These are phyloP conservation scores for Cynara cardunculus DNA, from an alignment of 129 eudicot genomes.

Conservation along the genomic window DNA sequence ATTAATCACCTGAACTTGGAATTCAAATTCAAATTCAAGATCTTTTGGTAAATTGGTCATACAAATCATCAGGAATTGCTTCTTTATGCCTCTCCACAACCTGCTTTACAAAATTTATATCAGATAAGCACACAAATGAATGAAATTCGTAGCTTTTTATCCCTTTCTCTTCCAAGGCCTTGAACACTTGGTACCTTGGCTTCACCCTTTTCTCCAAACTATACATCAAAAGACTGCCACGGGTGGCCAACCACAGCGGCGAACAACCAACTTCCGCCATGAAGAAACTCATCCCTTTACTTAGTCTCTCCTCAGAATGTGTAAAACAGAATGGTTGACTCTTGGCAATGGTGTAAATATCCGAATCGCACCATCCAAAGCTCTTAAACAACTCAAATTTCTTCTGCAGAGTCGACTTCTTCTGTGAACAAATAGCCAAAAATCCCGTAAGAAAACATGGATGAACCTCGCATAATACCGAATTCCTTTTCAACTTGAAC, in stretches of 20 bases:
- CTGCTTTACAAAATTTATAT: constrained; percentile 15
- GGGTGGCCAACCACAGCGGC: constrained; percentile 20
- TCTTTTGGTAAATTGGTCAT: constrained; percentile 14
- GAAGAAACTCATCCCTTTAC: constrained; percentile 20
- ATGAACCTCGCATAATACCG: constrained; percentile 21
- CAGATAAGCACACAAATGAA: constrained; percentile 15
- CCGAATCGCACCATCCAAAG: constrained; percentile 38
- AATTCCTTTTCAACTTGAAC: constrained; percentile 23
- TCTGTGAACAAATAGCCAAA: constrained; percentile 17
- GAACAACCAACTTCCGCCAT: constrained; percentile 28
- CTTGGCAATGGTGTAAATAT: constrained; percentile 17
- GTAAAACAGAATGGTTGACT: constrained; percentile 19
- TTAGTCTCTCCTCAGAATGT: constrained; percentile 29
- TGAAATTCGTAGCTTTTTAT: background rate
- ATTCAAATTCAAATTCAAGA: background rate
- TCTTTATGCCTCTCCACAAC: constrained; percentile 19
- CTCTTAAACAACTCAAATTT: constrained; percentile 33
- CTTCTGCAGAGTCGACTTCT: too few species aligned
- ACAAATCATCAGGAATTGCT: constrained; percentile 16
- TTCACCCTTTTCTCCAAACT: constrained; percentile 41
- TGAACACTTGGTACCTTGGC: constrained; percentile 27
- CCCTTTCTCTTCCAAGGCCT: constrained; percentile 26
- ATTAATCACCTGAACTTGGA: constrained; percentile 5
- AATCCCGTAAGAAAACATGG: constrained; percentile 29
- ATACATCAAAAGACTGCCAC: constrained; percentile 19